These are phyloP conservation scores for Takakia lepidozioides DNA, from an alignment of 225 moss, liverwort and hornwort genomes.

Conservation along the genomic window DNA sequence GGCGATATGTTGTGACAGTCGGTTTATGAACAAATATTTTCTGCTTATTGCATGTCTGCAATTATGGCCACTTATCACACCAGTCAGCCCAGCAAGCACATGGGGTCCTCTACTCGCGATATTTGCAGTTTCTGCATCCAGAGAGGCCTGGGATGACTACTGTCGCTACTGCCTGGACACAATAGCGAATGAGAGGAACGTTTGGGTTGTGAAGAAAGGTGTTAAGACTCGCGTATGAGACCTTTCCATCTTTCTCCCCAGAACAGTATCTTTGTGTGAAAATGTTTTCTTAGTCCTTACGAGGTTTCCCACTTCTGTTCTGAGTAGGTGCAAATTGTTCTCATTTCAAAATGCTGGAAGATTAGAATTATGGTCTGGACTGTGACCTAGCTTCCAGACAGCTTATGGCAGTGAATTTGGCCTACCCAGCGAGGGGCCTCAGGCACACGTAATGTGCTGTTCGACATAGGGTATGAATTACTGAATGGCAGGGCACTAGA, in stretches of 20 bases:
- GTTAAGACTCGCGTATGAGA: slow-evolving; percentile 55
- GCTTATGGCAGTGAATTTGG: too few species aligned
- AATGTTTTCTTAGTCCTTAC: too few species aligned
- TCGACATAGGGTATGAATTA: too few species aligned
- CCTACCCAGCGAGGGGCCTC: too few species aligned
- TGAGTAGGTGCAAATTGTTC: too few species aligned
- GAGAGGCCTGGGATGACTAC: slow-evolving; percentile 99
- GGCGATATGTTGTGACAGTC: slow-evolving; percentile 43
- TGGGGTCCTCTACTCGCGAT: slow-evolving; percentile 94
- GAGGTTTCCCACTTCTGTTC: too few species aligned
- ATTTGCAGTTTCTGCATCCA: slow-evolving; percentile 92
- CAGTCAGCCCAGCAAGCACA: slow-evolving; percentile 95
- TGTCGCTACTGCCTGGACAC: slow-evolving; percentile 75
- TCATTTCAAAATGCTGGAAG: too few species aligned
- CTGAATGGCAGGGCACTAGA: too few species aligned
- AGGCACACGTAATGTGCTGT: too few species aligned
- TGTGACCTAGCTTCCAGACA: too few species aligned
- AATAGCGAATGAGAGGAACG: slow-evolving; percentile 76
- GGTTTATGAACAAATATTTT: slow-evolving; percentile 99
- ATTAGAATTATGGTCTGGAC: too few species aligned
- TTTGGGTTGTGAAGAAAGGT: slow-evolving; percentile 59
- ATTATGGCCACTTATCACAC: slow-evolving; percentile 96
- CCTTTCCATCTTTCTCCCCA: not conserved
- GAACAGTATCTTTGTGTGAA: too few species aligned
- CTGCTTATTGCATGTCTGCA: slow-evolving; percentile 88